Base-by-base conservation (phyloP, 2,329 filamentous ascomycete species). In the Golovinomyces cichoracearum region DNA sequence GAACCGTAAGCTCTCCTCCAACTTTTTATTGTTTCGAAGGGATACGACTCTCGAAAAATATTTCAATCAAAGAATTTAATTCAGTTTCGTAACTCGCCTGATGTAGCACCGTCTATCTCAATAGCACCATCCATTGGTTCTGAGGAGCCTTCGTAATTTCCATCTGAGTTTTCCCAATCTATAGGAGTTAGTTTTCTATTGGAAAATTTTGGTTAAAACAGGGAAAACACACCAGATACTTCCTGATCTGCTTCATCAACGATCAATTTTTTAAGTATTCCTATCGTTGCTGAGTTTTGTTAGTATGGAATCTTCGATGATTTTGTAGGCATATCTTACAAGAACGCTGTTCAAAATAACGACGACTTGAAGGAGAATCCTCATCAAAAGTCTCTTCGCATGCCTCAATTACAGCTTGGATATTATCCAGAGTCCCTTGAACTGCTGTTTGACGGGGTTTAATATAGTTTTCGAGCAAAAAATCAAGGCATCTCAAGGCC, bases 51-150 rank as follows among this genome's bases (percentile, higher is more conserved):
- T 23, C 15, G 15, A 15, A n/a, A 23, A n/a, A 23, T 23, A 44
- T 21, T 25, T 23, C 17, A 27, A 21, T 40, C 45, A 47, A 19
- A 21, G 27, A 19, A n/a, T 22, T 29, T 47, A 21, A 12, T 29
- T 47, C 29, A 47, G 27, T 21, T 15, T n/a, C 22, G 27, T 26
- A 21, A 17, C 23, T 47, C 27, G 21, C 27, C 26, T 33, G 26
- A 25, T 15, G 29, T 13, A 22, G n/a, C 27, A 47, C 45, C 27
- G 22, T 35, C 27, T 9, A 33, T 33, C 22, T 47, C 45, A 35
- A 23, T 63, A 48, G 71, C 58, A 52, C 66, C 66, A 50, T 72
- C 71, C 57, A 71, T 64, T 50, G 66, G 66, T 27, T 74, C 72
- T 5, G 72, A 75, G 45, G 72, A 74, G 42, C 60, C 68, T 54